Evolutionary conservation across 2,329 filamentous ascomycete species (phyloP), one percentile per base, ranked within the genome.

Genomic region (Diaporthe amygdali): DNA sequence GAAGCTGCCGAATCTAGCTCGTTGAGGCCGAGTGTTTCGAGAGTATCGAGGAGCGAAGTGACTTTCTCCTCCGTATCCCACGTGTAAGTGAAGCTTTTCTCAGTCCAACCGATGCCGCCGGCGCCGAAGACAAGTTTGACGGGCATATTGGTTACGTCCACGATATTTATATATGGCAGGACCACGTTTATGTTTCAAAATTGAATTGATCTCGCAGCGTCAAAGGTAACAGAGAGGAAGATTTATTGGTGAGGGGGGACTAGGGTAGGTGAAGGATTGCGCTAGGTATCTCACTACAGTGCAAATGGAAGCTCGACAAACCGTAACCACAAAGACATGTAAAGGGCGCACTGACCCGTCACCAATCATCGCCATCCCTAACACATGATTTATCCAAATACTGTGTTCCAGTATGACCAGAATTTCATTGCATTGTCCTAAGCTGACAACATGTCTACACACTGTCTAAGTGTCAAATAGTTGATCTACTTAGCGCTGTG

Each of bases 1-100:
- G 44, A 34, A 15, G 75, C 75, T 25, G 75, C 76, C 5, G 73
- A 75, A 59, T 77, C 76, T 30, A 76, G 61, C 37, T 75, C 72
- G 15, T 46, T n/a, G 17, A 75, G 68, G n/a, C 70, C 73, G 9
- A 75, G 69, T 9, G 30, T n/a, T 52, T 71, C 66, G 9, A 76
- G 71, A 15, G 68, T 46, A 14, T 66, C 47, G 41, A 76, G 66
- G 8, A 76, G 72, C 27, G 66, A 68, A 3, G 71, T 66, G 2
- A 73, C 73, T 39, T 76, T 74, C 34, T 74, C 75, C 25, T 75
- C 72, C 17, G 75, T 76, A 73, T 74, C 74, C 66, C 66, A 76
- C 5, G 69, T 74, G 41, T 47, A 75, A 12, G 74, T 74, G 52
- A 74, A 76, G 5, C 68, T 70, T 14, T 66, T 70, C 3, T 41